Evolutionary conservation across 345 rosid species (phyloP).

Genomic region (Populus pruinosa): DNA sequence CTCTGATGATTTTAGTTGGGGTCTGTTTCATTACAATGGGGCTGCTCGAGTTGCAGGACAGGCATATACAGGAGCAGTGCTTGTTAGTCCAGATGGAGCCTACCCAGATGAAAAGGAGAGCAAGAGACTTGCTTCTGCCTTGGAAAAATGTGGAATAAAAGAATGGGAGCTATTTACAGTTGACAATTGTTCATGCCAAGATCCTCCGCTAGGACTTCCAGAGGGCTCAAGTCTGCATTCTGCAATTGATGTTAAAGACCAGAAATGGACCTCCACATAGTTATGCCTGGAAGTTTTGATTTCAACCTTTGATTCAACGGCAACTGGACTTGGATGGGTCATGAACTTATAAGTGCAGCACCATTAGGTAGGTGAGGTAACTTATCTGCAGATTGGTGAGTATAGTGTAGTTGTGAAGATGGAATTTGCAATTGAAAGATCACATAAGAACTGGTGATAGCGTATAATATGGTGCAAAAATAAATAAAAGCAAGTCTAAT

Average conservation of each 20-base stretch:
- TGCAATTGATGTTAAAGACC: slow-evolving; percentile 27
- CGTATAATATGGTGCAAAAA: too few species aligned
- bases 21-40: slow-evolving; percentile 77
- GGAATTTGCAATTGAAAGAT: neutral
- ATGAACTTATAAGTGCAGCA: neutral
- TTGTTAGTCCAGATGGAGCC: slow-evolving; percentile 74
- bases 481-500: too few species aligned
- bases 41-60: slow-evolving; percentile 95
- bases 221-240: slow-evolving; percentile 68
- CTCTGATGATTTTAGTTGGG: slow-evolving; percentile 83
- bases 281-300: neutral
- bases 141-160: slow-evolving; percentile 76
- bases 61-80: slow-evolving; percentile 88
- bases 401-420: neutral
- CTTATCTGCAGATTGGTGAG: neutral
- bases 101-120: slow-evolving; percentile 52
- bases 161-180: slow-evolving; percentile 87
- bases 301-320: neutral
- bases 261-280: slow-evolving; percentile 16
- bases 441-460: neutral
- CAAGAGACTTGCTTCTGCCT: slow-evolving; percentile 41
- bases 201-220: slow-evolving; percentile 79
- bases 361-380: neutral
- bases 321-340: neutral
- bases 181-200: slow-evolving; percentile 67